Conservation (phyloP, 768 basidiomycete species). For the Austroboletus eburneus region DNA sequence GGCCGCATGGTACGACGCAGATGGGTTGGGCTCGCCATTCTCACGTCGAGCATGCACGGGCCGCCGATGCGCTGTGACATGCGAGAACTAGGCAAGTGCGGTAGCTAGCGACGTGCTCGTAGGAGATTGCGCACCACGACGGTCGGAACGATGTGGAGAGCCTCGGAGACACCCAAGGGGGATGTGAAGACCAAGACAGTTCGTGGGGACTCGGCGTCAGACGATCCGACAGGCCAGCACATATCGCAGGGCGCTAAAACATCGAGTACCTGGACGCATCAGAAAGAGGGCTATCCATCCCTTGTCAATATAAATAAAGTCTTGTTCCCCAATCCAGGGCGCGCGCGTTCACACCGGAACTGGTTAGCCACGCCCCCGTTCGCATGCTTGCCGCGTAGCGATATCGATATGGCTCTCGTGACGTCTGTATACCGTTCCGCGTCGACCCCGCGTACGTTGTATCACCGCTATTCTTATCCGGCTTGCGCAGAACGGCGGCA, state of each 20-base stretch:
- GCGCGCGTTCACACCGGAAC: too few species aligned
- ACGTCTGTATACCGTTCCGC: neutral
- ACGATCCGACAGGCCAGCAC: neutral
- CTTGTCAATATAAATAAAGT: neutral
- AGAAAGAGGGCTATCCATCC: too few species aligned
- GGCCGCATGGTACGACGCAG: neutral
- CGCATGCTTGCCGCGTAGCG: neutral
- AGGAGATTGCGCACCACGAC: too few species aligned
- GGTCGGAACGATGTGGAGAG: too few species aligned
- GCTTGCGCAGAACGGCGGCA: neutral
- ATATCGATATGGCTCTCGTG: neutral
- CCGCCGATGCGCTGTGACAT: too few species aligned
- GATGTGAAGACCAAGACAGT: neutral
- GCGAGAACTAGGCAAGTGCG: too few species aligned
- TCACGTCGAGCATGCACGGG: neutral
- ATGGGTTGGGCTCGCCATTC: neutral
- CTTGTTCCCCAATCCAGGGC: neutral
- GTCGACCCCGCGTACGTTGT: conserved; percentile 8
- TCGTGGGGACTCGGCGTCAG: neutral
- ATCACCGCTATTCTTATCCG: neutral
- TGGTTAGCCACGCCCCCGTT: neutral
- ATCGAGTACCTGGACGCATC: too few species aligned
- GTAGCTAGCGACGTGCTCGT: neutral
- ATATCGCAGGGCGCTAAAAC: too few species aligned
- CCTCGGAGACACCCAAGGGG: neutral